A percentile compares a stretch with the other conserved stretches of the same genome.
Conservation (phyloP, 1,284 basidiomycete species). For the Volvariella volvacea region DNA sequence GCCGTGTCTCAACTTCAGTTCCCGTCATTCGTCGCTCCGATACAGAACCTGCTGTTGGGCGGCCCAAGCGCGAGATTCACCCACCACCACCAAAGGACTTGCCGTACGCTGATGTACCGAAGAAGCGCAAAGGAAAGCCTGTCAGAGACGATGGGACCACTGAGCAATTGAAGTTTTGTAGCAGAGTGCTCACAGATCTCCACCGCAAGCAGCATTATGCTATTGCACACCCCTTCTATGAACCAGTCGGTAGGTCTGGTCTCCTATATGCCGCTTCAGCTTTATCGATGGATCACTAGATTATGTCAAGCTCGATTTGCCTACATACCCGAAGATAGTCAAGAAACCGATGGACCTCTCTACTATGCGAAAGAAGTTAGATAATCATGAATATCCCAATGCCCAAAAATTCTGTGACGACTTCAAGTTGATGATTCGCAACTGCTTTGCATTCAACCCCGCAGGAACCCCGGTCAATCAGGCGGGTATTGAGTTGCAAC, state of each 20-base stretch:
- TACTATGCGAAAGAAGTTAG: conserved; percentile 84
- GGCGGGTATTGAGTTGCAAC: conserved; percentile 76
- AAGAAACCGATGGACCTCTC: conserved; percentile 93
- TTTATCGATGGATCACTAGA: conserved; percentile 34
- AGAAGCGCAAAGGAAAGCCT: conserved; percentile 61
- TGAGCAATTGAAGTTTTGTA: conserved; percentile 84
- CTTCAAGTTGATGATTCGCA: conserved; percentile 90
- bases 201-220: conserved; percentile 74
- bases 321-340: conserved; percentile 81
- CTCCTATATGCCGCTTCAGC: not conserved
- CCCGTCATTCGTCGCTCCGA: conserved; percentile 75
- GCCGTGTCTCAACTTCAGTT: conserved; percentile 70
- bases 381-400: conserved; percentile 67
- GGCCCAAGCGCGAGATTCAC: conserved; percentile 96
- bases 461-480: conserved; percentile 81
- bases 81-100: conserved; percentile 92
- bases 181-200: conserved; percentile 72
- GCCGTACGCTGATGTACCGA: conserved; percentile 72
- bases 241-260: conserved; percentile 75
- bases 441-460: conserved; percentile 93
- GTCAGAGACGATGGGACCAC: conserved; percentile 64
- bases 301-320: conserved; percentile 74
- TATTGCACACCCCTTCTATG: conserved; percentile 84
- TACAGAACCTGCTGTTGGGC: conserved; percentile 43
- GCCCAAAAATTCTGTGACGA: conserved; percentile 83